Evolutionary conservation across 2,329 filamentous ascomycete species (phyloP).

Genomic region (Pezicula carpinea): DNA sequence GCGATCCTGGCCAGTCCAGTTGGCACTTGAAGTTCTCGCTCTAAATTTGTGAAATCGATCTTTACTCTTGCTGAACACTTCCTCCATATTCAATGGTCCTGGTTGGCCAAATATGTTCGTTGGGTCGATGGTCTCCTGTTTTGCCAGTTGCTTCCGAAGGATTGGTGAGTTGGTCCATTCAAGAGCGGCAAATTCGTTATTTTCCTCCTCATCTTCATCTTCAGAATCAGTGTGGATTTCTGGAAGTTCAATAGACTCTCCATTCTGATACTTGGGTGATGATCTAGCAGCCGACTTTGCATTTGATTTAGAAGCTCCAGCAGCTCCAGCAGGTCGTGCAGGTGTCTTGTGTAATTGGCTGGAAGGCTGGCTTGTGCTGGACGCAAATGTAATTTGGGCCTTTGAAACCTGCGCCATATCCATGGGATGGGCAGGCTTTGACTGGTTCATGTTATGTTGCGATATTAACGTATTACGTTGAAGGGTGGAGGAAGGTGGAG

Average conservation of each 20-base stretch:
- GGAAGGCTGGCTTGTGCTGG: constrained; percentile 54
- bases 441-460: constrained; percentile 60
- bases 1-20: constrained; percentile 80
- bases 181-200: constrained; percentile 58
- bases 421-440: constrained; percentile 62
- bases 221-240: constrained; percentile 96
- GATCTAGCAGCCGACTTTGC: constrained; percentile 59
- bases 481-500: constrained; percentile 34
- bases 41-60: constrained; percentile 84
- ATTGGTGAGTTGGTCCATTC: constrained; percentile 88
- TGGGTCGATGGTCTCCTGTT: constrained; percentile 83
- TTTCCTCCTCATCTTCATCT: constrained; percentile 69
- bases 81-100: constrained; percentile 86
- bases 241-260: constrained; percentile 85
- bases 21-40: constrained; percentile 85
- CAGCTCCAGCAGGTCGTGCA: constrained; percentile 46
- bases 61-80: constrained; percentile 88
- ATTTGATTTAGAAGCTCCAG: constrained; percentile 22
- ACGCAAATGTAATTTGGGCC: constrained; percentile 84
- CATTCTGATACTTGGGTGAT: constrained; percentile 82
- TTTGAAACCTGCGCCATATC: constrained; percentile 87
- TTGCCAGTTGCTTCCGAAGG: constrained; percentile 67
- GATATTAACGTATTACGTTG: constrained; percentile 57
- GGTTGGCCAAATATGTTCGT: constrained; percentile 85
- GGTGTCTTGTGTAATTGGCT: constrained; percentile 63